A percentile compares a stretch with the other conserved stretches of the same genome.
phyloP scores from a whole-genome alignment of 2,329 filamentous ascomycete species.

The Pseudocercospora eumusae region DNA sequence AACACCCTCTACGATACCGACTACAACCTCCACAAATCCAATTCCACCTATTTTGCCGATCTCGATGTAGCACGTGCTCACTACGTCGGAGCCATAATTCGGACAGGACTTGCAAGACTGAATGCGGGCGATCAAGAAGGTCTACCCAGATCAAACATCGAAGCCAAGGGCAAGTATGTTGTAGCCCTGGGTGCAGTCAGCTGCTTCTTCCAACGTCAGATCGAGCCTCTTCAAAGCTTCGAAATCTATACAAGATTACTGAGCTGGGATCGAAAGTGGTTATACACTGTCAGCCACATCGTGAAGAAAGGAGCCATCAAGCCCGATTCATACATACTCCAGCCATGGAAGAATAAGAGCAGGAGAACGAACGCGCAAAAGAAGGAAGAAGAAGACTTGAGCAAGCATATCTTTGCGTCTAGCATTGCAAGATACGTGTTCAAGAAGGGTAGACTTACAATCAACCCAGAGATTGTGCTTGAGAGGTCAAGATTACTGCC shows the following conservation, averaged over 20 bases:
- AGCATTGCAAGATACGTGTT: slow-evolving; percentile 54
- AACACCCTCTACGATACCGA: slow-evolving; percentile 77
- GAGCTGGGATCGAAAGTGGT: slow-evolving; percentile 54
- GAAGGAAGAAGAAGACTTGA: slow-evolving; percentile 40
- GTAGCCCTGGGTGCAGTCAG: slow-evolving; percentile 52
- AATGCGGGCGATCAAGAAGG: slow-evolving; percentile 41
- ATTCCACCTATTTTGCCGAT: slow-evolving; percentile 84
- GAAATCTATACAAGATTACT: slow-evolving; percentile 53
- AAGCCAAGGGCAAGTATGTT: slow-evolving; percentile 37
- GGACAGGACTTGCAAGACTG: slow-evolving; percentile 46
- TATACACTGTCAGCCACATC: slow-evolving; percentile 52
- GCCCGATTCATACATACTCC: slow-evolving; percentile 47
- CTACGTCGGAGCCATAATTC: slow-evolving; percentile 62
- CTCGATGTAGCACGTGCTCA: slow-evolving; percentile 82
- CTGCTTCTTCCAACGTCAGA: slow-evolving; percentile 52
- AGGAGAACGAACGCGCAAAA: slow-evolving; percentile 27
- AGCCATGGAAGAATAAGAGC: slow-evolving; percentile 47
- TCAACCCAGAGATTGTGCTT: slow-evolving; percentile 77
- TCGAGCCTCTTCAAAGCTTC: slow-evolving; percentile 48
- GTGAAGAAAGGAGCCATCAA: slow-evolving; percentile 49
- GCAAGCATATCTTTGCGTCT: slow-evolving; percentile 52
- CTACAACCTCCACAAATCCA: slow-evolving; percentile 82
- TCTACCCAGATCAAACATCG: slow-evolving; percentile 35
- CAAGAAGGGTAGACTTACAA: slow-evolving; percentile 67
- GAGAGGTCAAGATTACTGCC: slow-evolving; percentile 73